Evolutionary conservation across 352 stramenopile genomes (phyloP), one percentile per base, ranked within the genome.

Genomic region (Phytophthora cajani): DNA sequence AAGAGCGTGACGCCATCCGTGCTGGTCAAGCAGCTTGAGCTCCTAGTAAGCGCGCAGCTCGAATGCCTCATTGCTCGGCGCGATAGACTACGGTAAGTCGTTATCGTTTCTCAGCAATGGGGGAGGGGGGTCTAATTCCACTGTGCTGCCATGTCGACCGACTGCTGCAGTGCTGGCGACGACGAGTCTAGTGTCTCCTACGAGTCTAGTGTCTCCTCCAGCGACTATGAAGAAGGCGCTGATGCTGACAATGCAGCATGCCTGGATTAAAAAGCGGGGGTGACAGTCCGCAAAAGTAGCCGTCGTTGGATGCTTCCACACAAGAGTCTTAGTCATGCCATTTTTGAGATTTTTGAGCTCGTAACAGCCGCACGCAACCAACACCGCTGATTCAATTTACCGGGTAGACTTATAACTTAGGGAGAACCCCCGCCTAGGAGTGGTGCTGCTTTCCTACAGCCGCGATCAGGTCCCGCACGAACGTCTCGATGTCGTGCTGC

Each of bases 401-500:
- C 38, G 1, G 38, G 38, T 44, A 44, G 2, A 44, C 38, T 44
- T 44, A 44, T 44, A 44, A 17, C 11, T 44, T 44, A 19, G 30
- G 7, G 30, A 33, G 30, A 33, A 7, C 5, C 36, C 12, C 1
- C 19, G 50, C 32, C 40, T 62, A 62, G 12, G 21, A 27, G 16
- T 62, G 56, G 9, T 57, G 58, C 14, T 64, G 44, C 14, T 55
- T 49, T 11, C 58, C 58, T 33, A 64, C 14, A 1, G 23, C 58
- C 2, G n/a, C 19, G 40, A 72, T 67, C 10, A 72, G 61, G 36
- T 67, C 65, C n/a, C 65, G 49, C 17, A 72, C 58, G 59, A 66
- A 71, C 33, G 33, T 57, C 40, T 66, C 50, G 27, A 71, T 66
- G 57, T 66, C 64, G 49, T 54, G 60, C 44, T 92, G 79, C 7